Conservation (phyloP, 2,329 filamentous ascomycete species). For the Cordyceps fumosorosea region DNA sequence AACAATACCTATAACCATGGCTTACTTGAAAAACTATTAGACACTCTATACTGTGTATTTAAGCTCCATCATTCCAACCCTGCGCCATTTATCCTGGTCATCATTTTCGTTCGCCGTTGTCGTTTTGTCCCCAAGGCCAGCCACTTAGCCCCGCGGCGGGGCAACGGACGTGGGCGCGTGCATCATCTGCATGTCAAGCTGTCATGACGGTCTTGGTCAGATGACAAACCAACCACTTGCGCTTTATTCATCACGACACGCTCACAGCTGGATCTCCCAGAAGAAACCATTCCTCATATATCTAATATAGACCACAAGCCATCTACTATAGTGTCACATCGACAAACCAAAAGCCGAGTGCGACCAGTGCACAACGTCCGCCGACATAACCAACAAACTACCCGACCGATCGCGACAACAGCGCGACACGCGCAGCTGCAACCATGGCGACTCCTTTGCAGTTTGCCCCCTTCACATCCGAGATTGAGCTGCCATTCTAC, state of each 20-base stretch:
- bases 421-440: neutral
- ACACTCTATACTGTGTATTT: too few relatives aligned
- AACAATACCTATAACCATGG: too few relatives aligned
- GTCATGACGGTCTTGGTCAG: constrained; percentile 16
- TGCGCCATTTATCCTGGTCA: neutral
- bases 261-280: neutral
- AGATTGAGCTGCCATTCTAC: constrained; percentile 95
- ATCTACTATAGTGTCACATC: too few relatives aligned
- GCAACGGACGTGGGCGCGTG: constrained; percentile 13
- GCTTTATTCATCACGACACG: neutral
- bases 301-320: neutral
- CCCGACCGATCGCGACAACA: neutral
- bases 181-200: constrained; percentile 16
- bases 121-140: neutral
- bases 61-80: neutral
- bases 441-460: constrained; percentile 49
- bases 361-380: neutral
- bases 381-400: neutral
- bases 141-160: constrained; percentile 20
- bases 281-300: neutral
- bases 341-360: neutral
- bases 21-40: neutral
- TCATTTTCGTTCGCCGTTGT: neutral
- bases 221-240: constrained; percentile 16
- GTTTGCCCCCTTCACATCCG: constrained; percentile 86